Evolutionary conservation across 179 eudicot species (phyloP).

Genomic region (Sideroxylon spinosum): DNA sequence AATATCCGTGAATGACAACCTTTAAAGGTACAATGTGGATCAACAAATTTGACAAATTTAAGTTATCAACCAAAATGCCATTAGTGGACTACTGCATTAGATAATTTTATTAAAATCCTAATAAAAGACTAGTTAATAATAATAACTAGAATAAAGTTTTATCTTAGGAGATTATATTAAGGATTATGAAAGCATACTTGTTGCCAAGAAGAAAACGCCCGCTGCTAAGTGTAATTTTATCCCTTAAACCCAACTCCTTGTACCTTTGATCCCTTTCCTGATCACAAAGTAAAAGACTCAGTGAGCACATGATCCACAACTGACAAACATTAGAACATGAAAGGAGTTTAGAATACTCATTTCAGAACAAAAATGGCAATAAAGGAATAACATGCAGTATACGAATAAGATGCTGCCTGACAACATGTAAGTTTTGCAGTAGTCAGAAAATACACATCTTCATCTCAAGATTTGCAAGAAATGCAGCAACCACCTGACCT

Average conservation of each 20-base stretch:
- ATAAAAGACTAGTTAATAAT: too few relatives aligned
- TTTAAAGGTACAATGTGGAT: too few relatives aligned
- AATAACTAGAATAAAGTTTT: too few relatives aligned
- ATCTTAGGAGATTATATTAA: not conserved
- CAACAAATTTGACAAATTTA: too few relatives aligned
- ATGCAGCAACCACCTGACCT: not conserved
- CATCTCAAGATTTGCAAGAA: not conserved
- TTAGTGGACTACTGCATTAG: too few relatives aligned
- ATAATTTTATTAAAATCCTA: too few relatives aligned
- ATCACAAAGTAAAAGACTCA: conserved; percentile 3
- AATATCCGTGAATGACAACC: too few relatives aligned
- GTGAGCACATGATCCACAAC: conserved; percentile 1
- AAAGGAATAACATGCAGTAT: not conserved
- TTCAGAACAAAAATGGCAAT: not conserved
- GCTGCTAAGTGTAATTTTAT: conserved; percentile 91
- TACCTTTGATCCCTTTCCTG: conserved; percentile 99
- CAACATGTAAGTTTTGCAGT: not conserved
- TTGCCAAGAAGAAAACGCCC: conserved; percentile 98
- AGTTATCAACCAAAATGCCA: too few relatives aligned
- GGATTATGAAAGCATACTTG: conserved; percentile 50
- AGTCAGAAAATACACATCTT: too few relatives aligned
- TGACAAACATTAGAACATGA: not conserved
- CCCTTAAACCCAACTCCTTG: conserved; percentile 93
- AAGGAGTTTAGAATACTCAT: conserved; percentile 3
- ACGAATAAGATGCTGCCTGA: not conserved